Evolutionary conservation across 306 rosid genomes (phyloP), one percentile per base, ranked within the genome.

Genomic region (Arachis hypogaea): DNA sequence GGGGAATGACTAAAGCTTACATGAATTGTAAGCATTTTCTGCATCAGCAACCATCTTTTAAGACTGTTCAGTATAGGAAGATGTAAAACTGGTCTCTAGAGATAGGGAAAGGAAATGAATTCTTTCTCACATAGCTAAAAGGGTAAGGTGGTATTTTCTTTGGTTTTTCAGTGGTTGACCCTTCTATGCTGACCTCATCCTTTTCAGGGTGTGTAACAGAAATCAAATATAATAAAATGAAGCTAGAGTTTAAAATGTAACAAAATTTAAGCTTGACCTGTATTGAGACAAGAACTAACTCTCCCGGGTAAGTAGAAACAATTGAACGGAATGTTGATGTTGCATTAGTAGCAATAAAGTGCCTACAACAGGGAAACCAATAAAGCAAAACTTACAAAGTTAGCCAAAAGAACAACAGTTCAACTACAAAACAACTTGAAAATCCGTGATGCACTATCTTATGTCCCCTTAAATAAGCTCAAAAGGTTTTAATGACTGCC

Each of bases 241-340:
- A 1, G 11, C 57, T 41, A 51, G 16, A 72, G 78, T 54, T 74
- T 47, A 42, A 46, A 59, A 40, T 55, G 40, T 52, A 30, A 63
- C 10, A 50, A 66, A 76, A 66, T 58, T 54, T 46, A 69, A 52
- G 63, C 59, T 80, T 66, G 59, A 94, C 98, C 98, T 89, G 97
- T 78, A 94, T 84, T 63, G 95, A 89, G 70, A 85, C 93, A 43
- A 93, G 90, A 77, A 89, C 78, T 71, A 91, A 80, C 70, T 88
- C 73, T 77, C 98, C 96, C 0, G 96, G 93, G 75, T 91, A 89
- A 66, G 83, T 78, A 71, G 90, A 89, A 63, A 94, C 68, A 9
- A 94, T 83, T 36, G 97, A 89, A 18, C 78, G 93, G 73, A 94
- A 91, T 7, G 93, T 85, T 38, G 98, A 86, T 6, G 98, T 91